Conservation (phyloP, 495 filamentous ascomycete species). For the Penicillium maclennaniae region DNA sequence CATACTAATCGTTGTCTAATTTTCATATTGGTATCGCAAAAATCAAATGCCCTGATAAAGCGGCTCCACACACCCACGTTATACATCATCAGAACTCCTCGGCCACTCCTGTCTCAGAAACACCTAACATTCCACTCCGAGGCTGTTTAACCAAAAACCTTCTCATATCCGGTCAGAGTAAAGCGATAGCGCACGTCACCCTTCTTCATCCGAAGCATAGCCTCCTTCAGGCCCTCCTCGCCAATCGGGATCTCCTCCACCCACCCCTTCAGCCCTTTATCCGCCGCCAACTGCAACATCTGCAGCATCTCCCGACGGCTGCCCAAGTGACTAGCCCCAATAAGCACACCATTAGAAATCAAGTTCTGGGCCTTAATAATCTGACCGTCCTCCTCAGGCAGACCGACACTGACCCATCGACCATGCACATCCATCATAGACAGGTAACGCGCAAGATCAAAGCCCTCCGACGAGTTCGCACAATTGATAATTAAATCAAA, state of each 20-base stretch:
- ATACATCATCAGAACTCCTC: background rate
- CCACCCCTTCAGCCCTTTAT: conserved; percentile 78
- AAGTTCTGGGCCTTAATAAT: conserved; percentile 74
- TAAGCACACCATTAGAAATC: conserved; percentile 69
- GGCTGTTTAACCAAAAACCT: conserved; percentile 45
- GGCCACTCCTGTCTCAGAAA: conserved; percentile 5
- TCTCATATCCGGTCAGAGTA: conserved; percentile 61
- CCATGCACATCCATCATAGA: conserved; percentile 79
- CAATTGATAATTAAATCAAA: conserved; percentile 76
- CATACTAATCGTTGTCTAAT: background rate
- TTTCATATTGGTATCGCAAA: background rate
- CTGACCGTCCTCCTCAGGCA: conserved; percentile 77
- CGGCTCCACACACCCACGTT: background rate
- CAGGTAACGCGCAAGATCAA: conserved; percentile 69
- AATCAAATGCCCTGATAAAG: background rate
- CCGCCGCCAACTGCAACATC: conserved; percentile 79
- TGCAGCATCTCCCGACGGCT: conserved; percentile 73
- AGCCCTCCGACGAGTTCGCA: conserved; percentile 64
- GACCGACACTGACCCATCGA: conserved; percentile 74
- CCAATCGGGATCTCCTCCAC: conserved; percentile 73
- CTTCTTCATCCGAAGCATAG: conserved; percentile 63
- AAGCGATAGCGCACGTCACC: conserved; percentile 69
- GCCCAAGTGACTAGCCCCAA: conserved; percentile 79
- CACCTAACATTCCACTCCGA: background rate
- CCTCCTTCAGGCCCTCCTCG: conserved; percentile 63